Base-by-base conservation (phyloP, 371 early-diverging fungal species). In the Mortierella sp. region DNA sequence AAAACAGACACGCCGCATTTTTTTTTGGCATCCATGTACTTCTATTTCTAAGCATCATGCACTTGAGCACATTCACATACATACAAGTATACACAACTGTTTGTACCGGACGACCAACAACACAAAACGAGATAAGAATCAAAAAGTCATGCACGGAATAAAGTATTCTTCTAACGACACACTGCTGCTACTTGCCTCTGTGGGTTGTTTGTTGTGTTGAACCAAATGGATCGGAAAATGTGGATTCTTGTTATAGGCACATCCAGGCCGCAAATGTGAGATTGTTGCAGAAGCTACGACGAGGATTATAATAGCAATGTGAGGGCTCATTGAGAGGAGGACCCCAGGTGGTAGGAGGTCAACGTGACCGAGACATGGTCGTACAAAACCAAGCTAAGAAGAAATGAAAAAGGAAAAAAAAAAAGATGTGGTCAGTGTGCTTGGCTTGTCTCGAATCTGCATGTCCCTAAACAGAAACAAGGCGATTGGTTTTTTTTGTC, bases 1-100 rank as follows among this genome's bases (percentile, higher is more conserved):
- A 68, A 38, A 24, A 68, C 21, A 63, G 38, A 35, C 35, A 41
- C 68, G 68, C 68, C 68, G 68, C 68, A 38, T 10, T 63, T 65
- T 65, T 35, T 68, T 38, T 68, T 24, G 68, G 24, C 38, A 11
- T 14, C 35, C 63, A 63, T 35, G 63, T 14, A 63, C 12, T 14
- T 63, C 7, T 18, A 18, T 18, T 35, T 7, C 6, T 4, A 55
- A 55, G 27, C 58, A n/a, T 27, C 12, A 63, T 35, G 63, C 63
- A 63, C 35, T 35, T 63, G 35, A 41, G 43, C 43, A 38, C 8
- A 41, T 21, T 2, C 43, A 38, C 21, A 41, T 21, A 2, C 41
- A 38, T 21, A 18, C 21, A 21, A 0, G 65, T 7, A 32, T 8
- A 35, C 24, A n/a, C 56, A 11, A n/a, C 10, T 56, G 8, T 68